These are phyloP conservation scores for Pythium sp. DNA, from an alignment of 352 stramenopile species.

Conservation along the genomic window DNA sequence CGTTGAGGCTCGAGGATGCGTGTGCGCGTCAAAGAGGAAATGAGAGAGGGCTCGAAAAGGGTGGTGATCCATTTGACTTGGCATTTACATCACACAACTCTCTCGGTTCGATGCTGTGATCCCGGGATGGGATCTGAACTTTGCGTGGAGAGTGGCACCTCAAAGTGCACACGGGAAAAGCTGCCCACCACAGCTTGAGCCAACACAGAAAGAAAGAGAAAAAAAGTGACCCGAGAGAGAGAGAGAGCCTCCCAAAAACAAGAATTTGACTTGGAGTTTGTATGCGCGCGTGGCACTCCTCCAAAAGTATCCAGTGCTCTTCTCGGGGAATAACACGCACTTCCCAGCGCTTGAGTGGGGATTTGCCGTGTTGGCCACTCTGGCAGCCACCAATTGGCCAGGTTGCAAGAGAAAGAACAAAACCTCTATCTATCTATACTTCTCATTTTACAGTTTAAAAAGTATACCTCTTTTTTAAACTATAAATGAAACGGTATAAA, in stretches of 20 bases:
- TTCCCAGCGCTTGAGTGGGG: background rate
- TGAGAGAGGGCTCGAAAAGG: background rate
- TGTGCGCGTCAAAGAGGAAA: background rate
- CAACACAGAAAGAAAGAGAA: background rate
- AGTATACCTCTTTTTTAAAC: no score
- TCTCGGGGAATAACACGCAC: slow-evolving; percentile 10
- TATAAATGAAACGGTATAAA: no score
- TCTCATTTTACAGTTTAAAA: no score
- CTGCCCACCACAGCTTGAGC: background rate
- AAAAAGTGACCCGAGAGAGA: background rate
- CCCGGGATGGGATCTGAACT: background rate
- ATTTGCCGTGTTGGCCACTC: slow-evolving; percentile 29
- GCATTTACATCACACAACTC: no score
- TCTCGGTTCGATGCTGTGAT: background rate
- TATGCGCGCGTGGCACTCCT: slow-evolving; percentile 1
- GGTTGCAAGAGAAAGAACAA: no score
- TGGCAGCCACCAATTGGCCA: slow-evolving; percentile 4
- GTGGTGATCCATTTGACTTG: background rate
- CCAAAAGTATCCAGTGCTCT: background rate
- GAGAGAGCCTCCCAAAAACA: background rate
- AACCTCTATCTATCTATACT: no score
- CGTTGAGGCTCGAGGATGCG: background rate
- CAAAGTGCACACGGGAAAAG: background rate
- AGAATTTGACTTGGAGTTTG: slow-evolving; percentile 6
- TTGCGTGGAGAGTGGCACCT: background rate